A percentile compares a stretch with the other conserved stretches of the same genome.
Evolutionary conservation across 805 yeast species (phyloP).

Genomic region (Candida suzukii): DNA sequence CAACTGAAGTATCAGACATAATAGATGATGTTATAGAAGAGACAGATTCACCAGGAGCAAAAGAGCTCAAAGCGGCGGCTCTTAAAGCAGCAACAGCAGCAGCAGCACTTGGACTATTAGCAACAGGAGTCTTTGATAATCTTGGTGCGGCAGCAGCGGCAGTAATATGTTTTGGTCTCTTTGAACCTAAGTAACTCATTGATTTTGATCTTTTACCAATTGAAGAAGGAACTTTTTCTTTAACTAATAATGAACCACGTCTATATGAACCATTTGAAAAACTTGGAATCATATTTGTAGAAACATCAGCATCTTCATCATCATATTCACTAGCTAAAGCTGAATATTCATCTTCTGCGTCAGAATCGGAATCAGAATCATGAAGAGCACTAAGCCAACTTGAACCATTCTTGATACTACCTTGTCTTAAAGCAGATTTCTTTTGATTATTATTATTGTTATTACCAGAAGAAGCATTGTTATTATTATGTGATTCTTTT

Average conservation of each 20-base stretch:
- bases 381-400: slow-evolving; percentile 9
- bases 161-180: slow-evolving; percentile 47
- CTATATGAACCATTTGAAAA: slow-evolving; percentile 20
- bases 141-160: slow-evolving; percentile 85
- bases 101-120: slow-evolving; percentile 56
- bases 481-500: neutral
- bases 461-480: neutral
- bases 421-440: neutral
- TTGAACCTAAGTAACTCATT: slow-evolving; percentile 48
- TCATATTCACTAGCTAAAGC: slow-evolving; percentile 16
- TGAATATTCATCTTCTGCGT: slow-evolving; percentile 31
- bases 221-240: slow-evolving; percentile 32
- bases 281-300: slow-evolving; percentile 1
- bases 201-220: slow-evolving; percentile 55
- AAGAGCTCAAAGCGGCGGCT: slow-evolving; percentile 56
- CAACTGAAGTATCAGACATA: slow-evolving; percentile 27
- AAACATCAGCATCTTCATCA: slow-evolving; percentile 32
- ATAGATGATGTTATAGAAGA: slow-evolving; percentile 26
- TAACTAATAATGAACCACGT: slow-evolving; percentile 27
- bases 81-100: slow-evolving; percentile 72
- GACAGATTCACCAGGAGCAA: slow-evolving; percentile 31
- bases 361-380: slow-evolving; percentile 28
- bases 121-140: slow-evolving; percentile 53
- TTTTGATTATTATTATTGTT: neutral
- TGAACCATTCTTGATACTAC: neutral